Percentiles rank a stretch among this genome's conserved stretches.
These are phyloP conservation scores for Hansenula lynferdii DNA, from an alignment of 1,139 yeast species.

Conservation along the genomic window DNA sequence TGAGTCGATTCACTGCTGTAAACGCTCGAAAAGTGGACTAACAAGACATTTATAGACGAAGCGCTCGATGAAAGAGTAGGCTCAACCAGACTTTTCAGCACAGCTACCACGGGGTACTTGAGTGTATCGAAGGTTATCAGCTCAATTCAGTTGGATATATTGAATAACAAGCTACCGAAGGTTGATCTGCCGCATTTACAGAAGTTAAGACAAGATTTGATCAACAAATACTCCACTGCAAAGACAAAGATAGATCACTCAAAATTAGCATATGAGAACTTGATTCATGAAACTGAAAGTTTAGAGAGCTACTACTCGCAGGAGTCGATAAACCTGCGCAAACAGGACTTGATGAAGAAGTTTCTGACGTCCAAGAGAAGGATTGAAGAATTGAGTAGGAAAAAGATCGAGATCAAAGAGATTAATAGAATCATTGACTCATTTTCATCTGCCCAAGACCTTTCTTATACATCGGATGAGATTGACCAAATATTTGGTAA, in stretches of 20 bases:
- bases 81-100: constrained; percentile 2
- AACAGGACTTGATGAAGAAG: constrained; percentile 9
- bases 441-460: constrained; percentile 1
- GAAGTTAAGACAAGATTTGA: constrained; percentile 4
- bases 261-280: constrained; percentile 6
- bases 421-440: constrained; percentile 10
- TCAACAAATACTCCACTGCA: background rate
- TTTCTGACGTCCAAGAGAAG: constrained; percentile 7
- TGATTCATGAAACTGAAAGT: background rate
- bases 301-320: constrained; percentile 5
- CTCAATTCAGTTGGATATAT: background rate
- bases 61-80: constrained; percentile 4
- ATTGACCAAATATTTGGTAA: constrained; percentile 13
- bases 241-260: constrained; percentile 10
- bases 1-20: background rate
- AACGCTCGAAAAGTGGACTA: background rate
- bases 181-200: constrained; percentile 1
- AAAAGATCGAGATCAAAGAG: constrained; percentile 11
- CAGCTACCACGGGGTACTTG: background rate
- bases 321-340: constrained; percentile 3
- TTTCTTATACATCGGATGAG: constrained; percentile 10
- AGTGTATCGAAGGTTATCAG: background rate
- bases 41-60: background rate
- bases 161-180: background rate
- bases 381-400: constrained; percentile 12